Conservation (phyloP, 495 filamentous ascomycete genomes). For the Penicillium alfredii region DNA sequence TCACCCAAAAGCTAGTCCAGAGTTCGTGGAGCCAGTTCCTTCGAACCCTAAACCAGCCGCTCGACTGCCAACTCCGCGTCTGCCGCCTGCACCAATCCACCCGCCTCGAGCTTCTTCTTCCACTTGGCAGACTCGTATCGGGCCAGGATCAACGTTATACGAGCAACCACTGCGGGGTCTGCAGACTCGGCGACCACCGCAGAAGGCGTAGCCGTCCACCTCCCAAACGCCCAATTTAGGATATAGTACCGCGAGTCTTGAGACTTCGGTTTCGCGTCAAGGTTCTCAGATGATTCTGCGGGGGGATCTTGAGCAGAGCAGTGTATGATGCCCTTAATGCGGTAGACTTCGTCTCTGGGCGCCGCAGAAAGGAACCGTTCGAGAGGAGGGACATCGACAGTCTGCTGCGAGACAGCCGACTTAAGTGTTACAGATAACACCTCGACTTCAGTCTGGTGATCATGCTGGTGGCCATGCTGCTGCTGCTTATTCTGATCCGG, state of each 20-base stretch:
- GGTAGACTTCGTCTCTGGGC: constrained; percentile 87
- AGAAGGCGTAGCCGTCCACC: constrained; percentile 80
- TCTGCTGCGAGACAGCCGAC: constrained; percentile 21
- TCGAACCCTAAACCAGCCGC: constrained; percentile 28
- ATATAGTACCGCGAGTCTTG: constrained; percentile 51
- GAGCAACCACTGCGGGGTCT: constrained; percentile 46
- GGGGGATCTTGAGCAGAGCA: constrained; percentile 48
- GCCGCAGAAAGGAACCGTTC: constrained; percentile 59
- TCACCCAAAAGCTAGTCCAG: too few relatives aligned
- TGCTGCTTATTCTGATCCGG: constrained; percentile 9
- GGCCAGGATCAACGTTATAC: constrained; percentile 82
- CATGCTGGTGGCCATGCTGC: constrained; percentile 16
- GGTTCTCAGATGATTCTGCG: constrained; percentile 49
- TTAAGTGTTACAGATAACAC: constrained; percentile 72
- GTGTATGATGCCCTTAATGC: constrained; percentile 83
- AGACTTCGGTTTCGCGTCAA: constrained; percentile 9
- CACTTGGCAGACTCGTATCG: constrained; percentile 81
- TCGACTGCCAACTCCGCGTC: constrained; percentile 33
- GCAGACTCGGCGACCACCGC: constrained; percentile 34
- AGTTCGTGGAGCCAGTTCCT: constrained; percentile 17
- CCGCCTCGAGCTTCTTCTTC: constrained; percentile 73
- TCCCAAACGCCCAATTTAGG: constrained; percentile 95
- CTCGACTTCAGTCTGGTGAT: constrained; percentile 82
- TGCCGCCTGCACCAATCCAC: constrained; percentile 48
- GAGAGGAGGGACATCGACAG: constrained; percentile 60